Base-by-base conservation (phyloP, 345 rosid genomes). In the Rhodamnia rubescens region DNA sequence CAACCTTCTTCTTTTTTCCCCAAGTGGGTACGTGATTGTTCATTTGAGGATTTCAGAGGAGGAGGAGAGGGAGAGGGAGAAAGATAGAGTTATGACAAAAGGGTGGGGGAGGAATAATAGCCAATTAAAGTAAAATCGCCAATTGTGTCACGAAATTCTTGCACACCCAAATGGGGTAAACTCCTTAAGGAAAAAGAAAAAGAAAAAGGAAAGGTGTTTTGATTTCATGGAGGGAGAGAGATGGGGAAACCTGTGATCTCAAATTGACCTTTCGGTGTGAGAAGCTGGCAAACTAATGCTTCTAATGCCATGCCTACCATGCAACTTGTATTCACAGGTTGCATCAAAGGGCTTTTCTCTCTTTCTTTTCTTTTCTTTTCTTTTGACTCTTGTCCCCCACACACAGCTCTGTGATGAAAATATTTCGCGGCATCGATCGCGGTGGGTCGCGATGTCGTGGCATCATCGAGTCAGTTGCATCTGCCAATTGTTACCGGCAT, bases 131-230 rank as follows among this genome's bases (percentile, higher is more conserved):
- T 42, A 56, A 74, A 88, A 83, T 55, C 44, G 84, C 44, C 87
- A 86, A 86, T 61, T 50, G 85, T 57, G 88, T 91, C 93, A 91
- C 93, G 91, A 89, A 89, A 89, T 87, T 90, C 93, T 88, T 90
- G 92, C 91, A 85, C 91, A 80, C 84, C 81, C 40, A 81, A 84
- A 84, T 29, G 61, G n/a, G 61, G 84, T 69, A 86, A 86, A 51
- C 36, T 36, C 40, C 40, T 36, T 36, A 40, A 24, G 57, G 53
- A 83, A 74, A 24, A 40, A 20, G 6, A 53, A 44, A 20, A 51
- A 80, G 83, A 52, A 49, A 18, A 27, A 40, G 69, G 84, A 81
- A 36, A 4, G 53, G 47, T 44, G 58, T 27, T 82, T 82, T 82
- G 84, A 54, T 53, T 56, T 82, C 58, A 82, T 20, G 83, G 84